A percentile compares a stretch with the other conserved stretches of the same genome.
phyloP scores from a whole-genome alignment of 2,329 filamentous ascomycete genomes.

The Cladobotryum protrusum region DNA sequence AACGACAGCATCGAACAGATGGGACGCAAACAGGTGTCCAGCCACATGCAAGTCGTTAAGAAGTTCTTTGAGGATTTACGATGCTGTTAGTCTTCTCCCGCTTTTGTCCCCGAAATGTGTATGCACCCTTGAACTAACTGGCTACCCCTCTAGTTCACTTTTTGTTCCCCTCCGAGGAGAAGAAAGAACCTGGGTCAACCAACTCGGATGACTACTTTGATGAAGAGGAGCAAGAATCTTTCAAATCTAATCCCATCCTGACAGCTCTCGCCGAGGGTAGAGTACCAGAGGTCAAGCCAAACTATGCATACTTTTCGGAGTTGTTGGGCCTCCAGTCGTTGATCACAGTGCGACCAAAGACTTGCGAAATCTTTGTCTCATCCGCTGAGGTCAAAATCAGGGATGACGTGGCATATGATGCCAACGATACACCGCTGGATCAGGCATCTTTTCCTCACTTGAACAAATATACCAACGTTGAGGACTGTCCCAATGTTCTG shows the following conservation, averaged over 20 bases:
- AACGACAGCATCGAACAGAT: slow-evolving; percentile 41
- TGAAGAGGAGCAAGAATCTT: slow-evolving; percentile 43
- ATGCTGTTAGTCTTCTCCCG: slow-evolving; percentile 47
- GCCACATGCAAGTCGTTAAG: slow-evolving; percentile 65
- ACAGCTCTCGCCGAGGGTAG: slow-evolving; percentile 52
- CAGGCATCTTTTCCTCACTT: slow-evolving; percentile 50
- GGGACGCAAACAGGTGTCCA: slow-evolving; percentile 60
- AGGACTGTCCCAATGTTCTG: slow-evolving; percentile 43
- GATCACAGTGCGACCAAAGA: slow-evolving; percentile 50
- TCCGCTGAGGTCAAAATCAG: slow-evolving; percentile 46
- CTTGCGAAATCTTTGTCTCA: slow-evolving; percentile 54
- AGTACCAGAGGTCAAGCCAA: slow-evolving; percentile 52
- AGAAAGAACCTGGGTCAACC: slow-evolving; percentile 53
- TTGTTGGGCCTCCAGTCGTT: slow-evolving; percentile 48
- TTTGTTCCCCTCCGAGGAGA: slow-evolving; percentile 51
- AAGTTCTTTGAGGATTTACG: slow-evolving; percentile 57
- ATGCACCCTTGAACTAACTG: slow-evolving; percentile 3
- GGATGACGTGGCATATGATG: slow-evolving; percentile 40
- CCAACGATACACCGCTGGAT: slow-evolving; percentile 38
- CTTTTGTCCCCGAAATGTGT: not conserved
- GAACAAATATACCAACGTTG: slow-evolving; percentile 47
- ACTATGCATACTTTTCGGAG: slow-evolving; percentile 56
- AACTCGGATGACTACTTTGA: slow-evolving; percentile 50
- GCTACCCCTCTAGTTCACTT: slow-evolving; percentile 43
- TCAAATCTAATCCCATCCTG: slow-evolving; percentile 60